Evolutionary conservation across 495 filamentous ascomycete genomes (phyloP), one percentile per base, ranked within the genome.

Genomic region (Neurospora sublineolata): DNA sequence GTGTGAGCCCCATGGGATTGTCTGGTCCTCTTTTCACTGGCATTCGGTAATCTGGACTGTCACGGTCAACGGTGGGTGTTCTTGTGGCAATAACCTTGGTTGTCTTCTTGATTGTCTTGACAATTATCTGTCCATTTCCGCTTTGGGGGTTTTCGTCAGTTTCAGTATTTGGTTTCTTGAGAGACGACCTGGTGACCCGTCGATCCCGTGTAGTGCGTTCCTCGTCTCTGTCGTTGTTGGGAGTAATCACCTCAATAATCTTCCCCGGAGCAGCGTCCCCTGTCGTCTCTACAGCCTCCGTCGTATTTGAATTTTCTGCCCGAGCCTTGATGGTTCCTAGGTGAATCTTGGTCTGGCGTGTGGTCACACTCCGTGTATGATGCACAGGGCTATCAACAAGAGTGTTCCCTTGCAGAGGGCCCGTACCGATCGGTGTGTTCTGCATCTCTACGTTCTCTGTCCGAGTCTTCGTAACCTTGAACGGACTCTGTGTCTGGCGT

Each of bases 1-100:
- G 84, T 9, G 81, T 85, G 30, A 87, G 72, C 3, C 84, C 83
- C 67, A 86, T 86, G 3, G 77, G 79, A 52, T 86, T 83, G 8
- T 80, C 78, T 58, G 80, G 80, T 14, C 78, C 80, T 46, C 79
- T 80, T 72, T 74, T 80, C 12, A 77, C 69, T 18, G 68, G 72
- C n/a, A 71, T 76, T 68, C 72, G 77, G 37, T 72, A 77, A 60
- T 77, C 68, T 0, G 77, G 77, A 23, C 79, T 64, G 52, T 64
- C 52, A 33, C 52, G 52, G 14, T 64, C 52, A 33, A 64, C 52
- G 14, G 40, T 33, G 10, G n/a, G 27, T 27, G 38, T n/a, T 33
- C 8, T 67, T 20, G 69, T 38, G 12, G 41, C 20, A 2, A 36
- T 37, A 6, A 14, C 33, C 33, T 64, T 33, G 27, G 23, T 18